Base-by-base conservation (phyloP, 768 basidiomycete genomes). In the Tulasnella sp. region DNA sequence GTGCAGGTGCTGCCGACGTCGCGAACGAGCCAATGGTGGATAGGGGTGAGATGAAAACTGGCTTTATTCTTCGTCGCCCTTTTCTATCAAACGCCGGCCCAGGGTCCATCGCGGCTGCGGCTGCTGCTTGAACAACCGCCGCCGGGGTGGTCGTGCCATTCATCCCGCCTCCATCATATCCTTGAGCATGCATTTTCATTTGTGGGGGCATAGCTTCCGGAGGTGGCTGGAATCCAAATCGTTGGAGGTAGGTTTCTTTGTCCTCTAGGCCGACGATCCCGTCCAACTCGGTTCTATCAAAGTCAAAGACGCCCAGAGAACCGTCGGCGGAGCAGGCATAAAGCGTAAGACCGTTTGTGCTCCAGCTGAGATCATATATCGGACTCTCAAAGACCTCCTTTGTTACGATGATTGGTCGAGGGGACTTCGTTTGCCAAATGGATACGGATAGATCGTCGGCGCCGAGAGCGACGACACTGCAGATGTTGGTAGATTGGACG, bases 271-370 rank as follows among this genome's bases (percentile, higher is more conserved):
- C 79, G 2, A 86, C 82, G 35, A 90, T 83, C 32, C 88, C 88
- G 66, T 87, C 86, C 2, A 88, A 71, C 68, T 90, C 89, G 31
- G 62, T 58, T 3, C 79, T 66, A 39, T 86, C 83, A 64, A 98
- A 98, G 62, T 78, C 75, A 70, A 96, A 87, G 1, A 84, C 89
- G 1, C 83, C 89, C 54, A 98, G 81, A 0, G 92, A 92, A 1
- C 96, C 96, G 66, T 99, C 96, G 0, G 91, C 94, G 0, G 93
- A 96, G 59, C 87, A 90, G 0, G 91, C 92, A 63, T 94, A 98
- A 0, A 99, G 76, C 2, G 86, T 86, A 42, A 86, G 75, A 7
- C 96, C 96, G 65, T 98, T 93, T 2, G 66, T 83, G 63, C 64
- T 93, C 96, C 96, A 99, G 65, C 83, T 88, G 15, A 99, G 74